Percentiles rank a stretch among this genome's conserved stretches.
Conservation (phyloP, 2,329 filamentous ascomycete genomes). For the Xenoacremonium recifei region DNA sequence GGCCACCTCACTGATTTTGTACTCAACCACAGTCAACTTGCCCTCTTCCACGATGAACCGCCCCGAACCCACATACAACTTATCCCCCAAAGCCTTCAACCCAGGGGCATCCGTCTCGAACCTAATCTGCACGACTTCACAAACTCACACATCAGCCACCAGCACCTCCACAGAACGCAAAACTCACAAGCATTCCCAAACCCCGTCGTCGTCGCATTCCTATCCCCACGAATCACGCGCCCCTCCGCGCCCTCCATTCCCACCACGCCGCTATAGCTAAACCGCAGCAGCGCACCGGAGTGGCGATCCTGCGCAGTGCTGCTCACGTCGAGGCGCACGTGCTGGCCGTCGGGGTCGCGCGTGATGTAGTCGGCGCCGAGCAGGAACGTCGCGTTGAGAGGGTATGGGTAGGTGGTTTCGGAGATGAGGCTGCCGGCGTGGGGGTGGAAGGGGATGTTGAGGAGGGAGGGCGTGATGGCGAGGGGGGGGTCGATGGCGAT, state of each 20-base stretch:
- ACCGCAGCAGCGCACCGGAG: constrained; percentile 33
- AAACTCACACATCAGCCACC: constrained; percentile 3
- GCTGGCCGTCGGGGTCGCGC: constrained; percentile 35
- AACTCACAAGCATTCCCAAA: constrained; percentile 40
- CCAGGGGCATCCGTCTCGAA: constrained; percentile 37
- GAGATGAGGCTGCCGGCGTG: constrained; percentile 33
- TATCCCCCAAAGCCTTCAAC: constrained; percentile 35
- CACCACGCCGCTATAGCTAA: constrained; percentile 39
- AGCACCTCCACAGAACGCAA: not conserved
- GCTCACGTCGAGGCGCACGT: constrained; percentile 37
- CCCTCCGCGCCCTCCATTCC: constrained; percentile 31
- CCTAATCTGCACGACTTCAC: constrained; percentile 37
- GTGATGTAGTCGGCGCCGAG: constrained; percentile 41
- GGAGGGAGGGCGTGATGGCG: constrained; percentile 29
- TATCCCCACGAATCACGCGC: constrained; percentile 31
- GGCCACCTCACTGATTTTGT: constrained; percentile 41
- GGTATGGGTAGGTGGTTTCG: constrained; percentile 33
- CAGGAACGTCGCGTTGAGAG: constrained; percentile 35
- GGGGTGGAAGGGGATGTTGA: constrained; percentile 33
- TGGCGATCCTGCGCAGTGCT: constrained; percentile 32
- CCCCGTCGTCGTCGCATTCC: constrained; percentile 36
- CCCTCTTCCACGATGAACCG: constrained; percentile 37
- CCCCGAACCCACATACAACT: constrained; percentile 40
- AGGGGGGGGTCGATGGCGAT: constrained; percentile 34
- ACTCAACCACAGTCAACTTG: constrained; percentile 36